Evolutionary conservation across 2,329 filamentous ascomycete species (phyloP).

Genomic region (Didymella keratinophila): DNA sequence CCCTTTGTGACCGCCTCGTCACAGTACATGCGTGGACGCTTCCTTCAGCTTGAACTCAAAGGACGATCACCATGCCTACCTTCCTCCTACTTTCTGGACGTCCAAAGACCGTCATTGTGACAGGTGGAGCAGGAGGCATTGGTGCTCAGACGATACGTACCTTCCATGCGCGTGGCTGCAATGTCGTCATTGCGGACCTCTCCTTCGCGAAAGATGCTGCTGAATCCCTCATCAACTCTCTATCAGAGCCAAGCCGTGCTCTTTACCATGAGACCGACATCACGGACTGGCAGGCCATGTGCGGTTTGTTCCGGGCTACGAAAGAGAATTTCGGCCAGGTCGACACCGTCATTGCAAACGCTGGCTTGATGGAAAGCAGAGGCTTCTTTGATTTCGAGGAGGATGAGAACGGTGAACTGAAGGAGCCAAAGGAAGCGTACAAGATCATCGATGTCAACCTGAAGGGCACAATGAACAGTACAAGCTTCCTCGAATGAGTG

Average conservation of each 20-base stretch:
- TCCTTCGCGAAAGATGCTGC: constrained; percentile 34
- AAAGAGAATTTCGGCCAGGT: constrained; percentile 47
- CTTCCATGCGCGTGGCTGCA: constrained; percentile 50
- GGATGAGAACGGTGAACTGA: constrained; percentile 41
- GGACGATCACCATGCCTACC: constrained; percentile 1
- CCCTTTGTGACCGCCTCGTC: not conserved
- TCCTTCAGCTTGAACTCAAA: not conserved
- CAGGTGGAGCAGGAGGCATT: constrained; percentile 54
- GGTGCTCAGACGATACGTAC: constrained; percentile 51
- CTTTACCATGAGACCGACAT: constrained; percentile 51
- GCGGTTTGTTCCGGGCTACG: constrained; percentile 43
- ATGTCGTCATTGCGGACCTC: constrained; percentile 52
- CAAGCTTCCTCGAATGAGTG: not conserved
- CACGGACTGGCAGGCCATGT: constrained; percentile 49
- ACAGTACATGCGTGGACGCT: not conserved
- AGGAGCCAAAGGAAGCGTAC: constrained; percentile 36
- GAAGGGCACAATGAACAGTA: constrained; percentile 57
- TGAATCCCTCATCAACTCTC: constrained; percentile 38
- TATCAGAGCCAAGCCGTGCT: constrained; percentile 40
- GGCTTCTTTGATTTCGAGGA: constrained; percentile 45
- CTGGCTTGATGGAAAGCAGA: constrained; percentile 52
- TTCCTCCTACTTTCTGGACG: constrained; percentile 15
- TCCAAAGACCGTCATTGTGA: constrained; percentile 52
- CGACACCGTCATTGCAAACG: constrained; percentile 55
- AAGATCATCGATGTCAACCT: constrained; percentile 53